phyloP scores from a whole-genome alignment of 2,329 filamentous ascomycete genomes.

The Epichloe baconii region DNA sequence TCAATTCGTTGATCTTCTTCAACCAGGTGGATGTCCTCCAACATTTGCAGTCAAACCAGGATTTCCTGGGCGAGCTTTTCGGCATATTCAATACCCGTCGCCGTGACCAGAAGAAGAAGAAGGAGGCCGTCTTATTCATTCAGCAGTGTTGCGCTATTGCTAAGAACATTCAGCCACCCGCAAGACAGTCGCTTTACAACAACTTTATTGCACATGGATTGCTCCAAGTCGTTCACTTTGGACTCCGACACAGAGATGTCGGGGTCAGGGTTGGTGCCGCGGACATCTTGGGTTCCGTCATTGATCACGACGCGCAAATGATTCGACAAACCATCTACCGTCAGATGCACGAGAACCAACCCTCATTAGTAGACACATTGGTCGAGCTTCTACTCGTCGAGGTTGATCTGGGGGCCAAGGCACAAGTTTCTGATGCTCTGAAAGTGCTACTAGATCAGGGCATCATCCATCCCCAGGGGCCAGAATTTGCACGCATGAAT shows the following conservation, averaged over 20 bases:
- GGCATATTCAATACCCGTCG: conserved; percentile 62
- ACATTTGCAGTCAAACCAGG: conserved; percentile 71
- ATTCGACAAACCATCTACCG: conserved; percentile 88
- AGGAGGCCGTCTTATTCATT: conserved; percentile 90
- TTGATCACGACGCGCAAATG: conserved; percentile 91
- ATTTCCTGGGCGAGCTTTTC: conserved; percentile 77
- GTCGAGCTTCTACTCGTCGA: conserved; percentile 87
- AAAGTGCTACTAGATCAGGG: conserved; percentile 80
- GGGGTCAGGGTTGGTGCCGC: conserved; percentile 82
- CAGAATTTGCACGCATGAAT: conserved; percentile 49
- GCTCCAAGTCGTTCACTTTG: conserved; percentile 81
- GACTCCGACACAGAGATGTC: conserved; percentile 73
- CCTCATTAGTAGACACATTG: conserved; percentile 77
- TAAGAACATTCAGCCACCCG: conserved; percentile 81
- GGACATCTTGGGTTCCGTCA: conserved; percentile 83
- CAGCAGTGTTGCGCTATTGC: conserved; percentile 91
- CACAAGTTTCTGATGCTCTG: conserved; percentile 87
- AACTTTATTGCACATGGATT: conserved; percentile 84
- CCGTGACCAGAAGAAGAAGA: conserved; percentile 59
- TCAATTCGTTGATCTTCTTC: conserved; percentile 97
- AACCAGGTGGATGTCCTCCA: conserved; percentile 97
- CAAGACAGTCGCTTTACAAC: conserved; percentile 69
- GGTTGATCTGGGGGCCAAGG: conserved; percentile 86
- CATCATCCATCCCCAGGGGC: conserved; percentile 29
- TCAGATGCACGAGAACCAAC: conserved; percentile 75